Conservation (phyloP, 1,139 yeast genomes). For the Yamadazyma dendronema region DNA sequence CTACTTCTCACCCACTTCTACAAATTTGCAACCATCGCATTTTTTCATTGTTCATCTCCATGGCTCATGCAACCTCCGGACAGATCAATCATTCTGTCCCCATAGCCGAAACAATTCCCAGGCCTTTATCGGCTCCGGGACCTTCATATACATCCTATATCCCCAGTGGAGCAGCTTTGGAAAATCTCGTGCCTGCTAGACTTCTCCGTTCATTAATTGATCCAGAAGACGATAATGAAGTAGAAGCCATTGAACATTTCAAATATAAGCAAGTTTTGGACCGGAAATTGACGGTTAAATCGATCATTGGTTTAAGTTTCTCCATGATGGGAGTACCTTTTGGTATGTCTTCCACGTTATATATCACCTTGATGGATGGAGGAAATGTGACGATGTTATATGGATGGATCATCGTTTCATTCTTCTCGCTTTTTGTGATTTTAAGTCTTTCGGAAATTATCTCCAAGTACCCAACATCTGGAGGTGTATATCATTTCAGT, state of each 20-base stretch:
- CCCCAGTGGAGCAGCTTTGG: conserved; percentile 9
- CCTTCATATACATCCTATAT: conserved; percentile 21
- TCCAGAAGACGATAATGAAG: conserved; percentile 43
- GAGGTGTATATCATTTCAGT: conserved; percentile 73
- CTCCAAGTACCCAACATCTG: conserved; percentile 73
- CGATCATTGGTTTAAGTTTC: conserved; percentile 72
- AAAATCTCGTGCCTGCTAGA: conserved; percentile 20
- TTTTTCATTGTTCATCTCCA: background rate
- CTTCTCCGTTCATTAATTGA: conserved; percentile 21
- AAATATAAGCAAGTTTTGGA: conserved; percentile 68
- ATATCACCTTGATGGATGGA: conserved; percentile 69
- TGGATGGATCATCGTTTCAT: conserved; percentile 66
- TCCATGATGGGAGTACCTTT: conserved; percentile 79
- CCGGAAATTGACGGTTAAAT: conserved; percentile 61
- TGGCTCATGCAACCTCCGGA: background rate
- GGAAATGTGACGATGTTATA: conserved; percentile 69
- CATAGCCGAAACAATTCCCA: background rate
- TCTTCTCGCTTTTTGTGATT: conserved; percentile 62
- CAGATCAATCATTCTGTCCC: too few species aligned
- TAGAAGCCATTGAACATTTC: conserved; percentile 65
- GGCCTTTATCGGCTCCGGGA: conserved; percentile 13
- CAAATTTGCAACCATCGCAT: background rate
- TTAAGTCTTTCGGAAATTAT: conserved; percentile 69
- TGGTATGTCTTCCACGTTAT: conserved; percentile 68
- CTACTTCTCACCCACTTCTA: too few species aligned